These are phyloP conservation scores for Saccharomyces eubayanus DNA, from an alignment of 805 yeast species.

Conservation along the genomic window DNA sequence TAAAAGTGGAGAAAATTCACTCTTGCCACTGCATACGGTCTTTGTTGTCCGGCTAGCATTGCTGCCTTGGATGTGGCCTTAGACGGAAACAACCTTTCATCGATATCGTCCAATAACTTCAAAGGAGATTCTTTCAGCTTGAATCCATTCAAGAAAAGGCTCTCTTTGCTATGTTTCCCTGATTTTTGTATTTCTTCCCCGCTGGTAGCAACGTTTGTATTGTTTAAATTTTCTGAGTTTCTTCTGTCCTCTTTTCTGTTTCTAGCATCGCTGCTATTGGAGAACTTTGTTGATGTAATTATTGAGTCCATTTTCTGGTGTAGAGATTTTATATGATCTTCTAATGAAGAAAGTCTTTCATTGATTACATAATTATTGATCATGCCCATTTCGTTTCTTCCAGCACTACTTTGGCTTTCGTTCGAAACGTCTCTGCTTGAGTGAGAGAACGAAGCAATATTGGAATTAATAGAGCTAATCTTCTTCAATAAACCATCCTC, in stretches of 20 bases:
- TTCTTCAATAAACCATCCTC: conserved; percentile 1
- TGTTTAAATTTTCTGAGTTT: background rate
- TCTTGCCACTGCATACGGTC: conserved; percentile 33
- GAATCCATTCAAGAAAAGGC: conserved; percentile 2
- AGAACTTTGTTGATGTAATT: background rate
- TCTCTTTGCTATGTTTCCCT: background rate
- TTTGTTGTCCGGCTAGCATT: conserved; percentile 24
- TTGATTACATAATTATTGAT: background rate
- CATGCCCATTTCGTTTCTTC: background rate
- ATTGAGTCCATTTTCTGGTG: conserved; percentile 1
- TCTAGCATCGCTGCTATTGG: background rate
- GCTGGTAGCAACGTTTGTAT: background rate
- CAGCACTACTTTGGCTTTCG: background rate
- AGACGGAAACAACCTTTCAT: conserved; percentile 33
- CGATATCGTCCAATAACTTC: conserved; percentile 33
- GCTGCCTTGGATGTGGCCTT: conserved; percentile 23
- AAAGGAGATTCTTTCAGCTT: conserved; percentile 33
- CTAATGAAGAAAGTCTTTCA: conserved; percentile 4
- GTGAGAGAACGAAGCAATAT: conserved; percentile 1
- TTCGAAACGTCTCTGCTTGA: background rate
- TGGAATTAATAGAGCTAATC: conserved; percentile 1
- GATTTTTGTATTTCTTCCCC: background rate
- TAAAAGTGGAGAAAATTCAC: conserved; percentile 42
- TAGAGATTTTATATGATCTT: conserved; percentile 2
- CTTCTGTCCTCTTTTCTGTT: background rate